Evolutionary conservation across 208 protist species (phyloP), one percentile per base, ranked within the genome.

Genomic region (Leptomonas seymouri): DNA sequence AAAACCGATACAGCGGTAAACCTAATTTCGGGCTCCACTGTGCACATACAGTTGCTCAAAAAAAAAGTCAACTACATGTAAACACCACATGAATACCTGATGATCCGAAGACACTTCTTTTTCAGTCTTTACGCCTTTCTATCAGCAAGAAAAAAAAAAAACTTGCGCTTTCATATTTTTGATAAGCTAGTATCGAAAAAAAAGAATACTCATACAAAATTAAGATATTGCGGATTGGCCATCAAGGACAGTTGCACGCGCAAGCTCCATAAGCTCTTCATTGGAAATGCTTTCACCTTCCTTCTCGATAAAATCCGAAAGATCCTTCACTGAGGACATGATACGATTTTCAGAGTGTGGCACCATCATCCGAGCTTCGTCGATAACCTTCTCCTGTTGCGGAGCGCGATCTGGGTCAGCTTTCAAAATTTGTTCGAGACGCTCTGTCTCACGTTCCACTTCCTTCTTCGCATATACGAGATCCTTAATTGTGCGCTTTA

Each of bases 351-450:
- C 74, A 23, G 85, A 83, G 56, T 92, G 76, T 6, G 89, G 85
- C 21, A 94, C 73, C 89, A 94, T 94, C 84, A 91, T 92, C 60
- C 78, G 68, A 36, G 89, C 86, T 48, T 94, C 89, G 51, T 67
- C 74, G 25, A 94, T 14, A 46, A 94, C 89, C 58, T 83, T 84
- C 48, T 89, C 71, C 70, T 94, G 89, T 62, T 94, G 89, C 39
- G 80, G 69, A 58, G 91, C 76, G 27, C 78, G 74, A 49, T 94
- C 89, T 0, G 76, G 66, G 23, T 81, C 70, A 15, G n/a, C 74
- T 50, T 56, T 39, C 27, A 75, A 74, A 39, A 89, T 78, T 27
- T 56, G 71, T 25, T 90, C 80, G 23, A 93, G 74, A 23, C 87
- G 82, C 58, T 62, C 30, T 49, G 67, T 60, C 64, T 93, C 87